Evolutionary conservation across 345 rosid species (phyloP).

Genomic region (Kandelia obovata): DNA sequence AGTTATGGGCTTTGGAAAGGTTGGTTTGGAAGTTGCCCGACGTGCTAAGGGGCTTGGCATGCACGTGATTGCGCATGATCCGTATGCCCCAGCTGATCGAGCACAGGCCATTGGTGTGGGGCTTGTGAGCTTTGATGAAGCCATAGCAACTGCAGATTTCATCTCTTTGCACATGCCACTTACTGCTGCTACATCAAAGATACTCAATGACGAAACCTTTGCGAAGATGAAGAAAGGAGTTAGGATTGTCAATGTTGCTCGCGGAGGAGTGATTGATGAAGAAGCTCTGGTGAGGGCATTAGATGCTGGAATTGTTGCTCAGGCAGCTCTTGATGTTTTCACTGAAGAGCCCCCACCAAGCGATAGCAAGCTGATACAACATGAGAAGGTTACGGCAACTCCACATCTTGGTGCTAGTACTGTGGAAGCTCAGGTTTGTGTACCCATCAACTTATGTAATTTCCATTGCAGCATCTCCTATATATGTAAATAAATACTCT

Average conservation of each 20-base stretch:
- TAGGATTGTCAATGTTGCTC: slow-evolving; percentile 29
- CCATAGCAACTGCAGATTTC: slow-evolving; percentile 23
- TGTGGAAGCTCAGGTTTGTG: slow-evolving; percentile 23
- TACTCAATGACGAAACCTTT: slow-evolving; percentile 28
- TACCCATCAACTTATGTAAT: background rate
- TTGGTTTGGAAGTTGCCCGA: slow-evolving; percentile 25
- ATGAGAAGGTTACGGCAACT: slow-evolving; percentile 25
- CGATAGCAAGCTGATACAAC: slow-evolving; percentile 26
- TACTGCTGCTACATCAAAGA: slow-evolving; percentile 22
- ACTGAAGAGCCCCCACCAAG: slow-evolving; percentile 22
- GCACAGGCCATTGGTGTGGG: slow-evolving; percentile 25
- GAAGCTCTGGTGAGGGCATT: slow-evolving; percentile 27
- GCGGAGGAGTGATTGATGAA: slow-evolving; percentile 34
- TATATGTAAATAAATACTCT: background rate
- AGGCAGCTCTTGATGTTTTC: slow-evolving; percentile 34
- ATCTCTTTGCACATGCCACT: slow-evolving; percentile 38
- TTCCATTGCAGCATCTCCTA: background rate
- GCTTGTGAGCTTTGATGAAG: slow-evolving; percentile 20
- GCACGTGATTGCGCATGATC: slow-evolving; percentile 31
- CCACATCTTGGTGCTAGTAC: slow-evolving; percentile 39
- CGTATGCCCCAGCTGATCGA: slow-evolving; percentile 25
- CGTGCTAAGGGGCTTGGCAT: slow-evolving; percentile 33
- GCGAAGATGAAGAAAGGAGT: slow-evolving; percentile 35
- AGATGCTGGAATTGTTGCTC: slow-evolving; percentile 33
- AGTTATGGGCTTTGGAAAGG: slow-evolving; percentile 31